Conservation (phyloP, 495 filamentous ascomycete genomes). For the Cairneyella variabilis region DNA sequence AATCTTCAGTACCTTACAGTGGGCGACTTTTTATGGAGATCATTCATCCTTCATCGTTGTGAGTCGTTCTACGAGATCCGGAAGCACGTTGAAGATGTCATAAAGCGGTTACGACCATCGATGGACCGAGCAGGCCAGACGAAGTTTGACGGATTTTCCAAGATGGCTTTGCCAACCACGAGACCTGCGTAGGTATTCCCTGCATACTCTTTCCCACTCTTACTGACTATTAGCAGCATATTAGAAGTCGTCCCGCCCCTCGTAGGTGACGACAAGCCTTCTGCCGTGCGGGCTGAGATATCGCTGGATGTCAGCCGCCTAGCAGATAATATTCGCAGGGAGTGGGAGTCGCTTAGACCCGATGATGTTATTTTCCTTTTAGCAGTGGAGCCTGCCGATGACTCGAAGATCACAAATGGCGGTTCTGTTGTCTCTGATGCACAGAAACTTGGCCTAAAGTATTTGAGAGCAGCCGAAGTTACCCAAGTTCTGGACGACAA, state of each 20-base stretch:
- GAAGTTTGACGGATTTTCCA: slow-evolving; percentile 80
- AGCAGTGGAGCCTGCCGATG: slow-evolving; percentile 56
- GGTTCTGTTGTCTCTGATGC: slow-evolving; percentile 43
- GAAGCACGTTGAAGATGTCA: slow-evolving; percentile 77
- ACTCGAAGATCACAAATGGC: slow-evolving; percentile 51
- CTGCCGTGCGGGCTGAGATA: slow-evolving; percentile 81
- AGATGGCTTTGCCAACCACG: slow-evolving; percentile 82
- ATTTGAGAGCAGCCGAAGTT: slow-evolving; percentile 80
- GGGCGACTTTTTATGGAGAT: slow-evolving; percentile 93
- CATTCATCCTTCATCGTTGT: slow-evolving; percentile 81
- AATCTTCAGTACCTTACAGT: slow-evolving; percentile 95
- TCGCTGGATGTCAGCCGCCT: slow-evolving; percentile 80
- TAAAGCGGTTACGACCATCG: slow-evolving; percentile 77
- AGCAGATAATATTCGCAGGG: slow-evolving; percentile 66
- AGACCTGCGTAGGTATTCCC: slow-evolving; percentile 61
- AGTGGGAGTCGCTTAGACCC: slow-evolving; percentile 87
- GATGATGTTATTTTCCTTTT: slow-evolving; percentile 91
- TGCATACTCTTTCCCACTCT: neutral
- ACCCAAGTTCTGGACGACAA: slow-evolving; percentile 87
- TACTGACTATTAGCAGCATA: slow-evolving; percentile 43
- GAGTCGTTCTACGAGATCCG: slow-evolving; percentile 95
- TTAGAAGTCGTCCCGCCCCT: slow-evolving; percentile 79
- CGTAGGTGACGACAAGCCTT: slow-evolving; percentile 83
- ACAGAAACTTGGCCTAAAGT: slow-evolving; percentile 60
- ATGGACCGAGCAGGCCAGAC: slow-evolving; percentile 56